These are phyloP conservation scores for Polyporus tsugae DNA, from an alignment of 1,284 basidiomycete genomes.

Conservation along the genomic window DNA sequence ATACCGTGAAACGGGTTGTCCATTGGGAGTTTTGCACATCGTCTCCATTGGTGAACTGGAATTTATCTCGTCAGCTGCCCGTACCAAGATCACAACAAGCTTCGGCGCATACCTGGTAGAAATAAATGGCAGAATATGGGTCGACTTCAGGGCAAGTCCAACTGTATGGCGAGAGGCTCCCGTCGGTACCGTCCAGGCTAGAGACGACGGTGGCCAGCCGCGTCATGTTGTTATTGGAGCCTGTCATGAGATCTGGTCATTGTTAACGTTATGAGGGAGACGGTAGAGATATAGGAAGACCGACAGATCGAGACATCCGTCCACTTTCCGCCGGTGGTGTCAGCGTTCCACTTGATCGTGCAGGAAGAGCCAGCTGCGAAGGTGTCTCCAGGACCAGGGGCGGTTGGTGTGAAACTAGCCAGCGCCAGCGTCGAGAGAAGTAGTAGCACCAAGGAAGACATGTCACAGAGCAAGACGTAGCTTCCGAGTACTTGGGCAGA, in stretches of 20 bases:
- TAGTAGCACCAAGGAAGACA: slow-evolving; percentile 17
- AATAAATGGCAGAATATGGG: slow-evolving; percentile 50
- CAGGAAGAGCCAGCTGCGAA: slow-evolving; percentile 46
- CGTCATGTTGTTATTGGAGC: slow-evolving; percentile 49
- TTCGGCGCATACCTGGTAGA: slow-evolving; percentile 46
- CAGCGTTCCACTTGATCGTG: slow-evolving; percentile 42
- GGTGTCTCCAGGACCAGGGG: slow-evolving; percentile 47
- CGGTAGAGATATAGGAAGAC: slow-evolving; percentile 13
- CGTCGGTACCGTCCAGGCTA: slow-evolving; percentile 47
- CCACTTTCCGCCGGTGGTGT: slow-evolving; percentile 43
- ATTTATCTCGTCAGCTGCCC: background rate
- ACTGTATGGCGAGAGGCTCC: slow-evolving; percentile 42
- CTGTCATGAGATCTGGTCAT: slow-evolving; percentile 48
- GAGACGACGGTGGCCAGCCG: slow-evolving; percentile 41
- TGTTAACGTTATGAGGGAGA: background rate
- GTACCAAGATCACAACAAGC: background rate
- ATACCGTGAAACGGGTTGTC: slow-evolving; percentile 51
- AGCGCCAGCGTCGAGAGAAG: slow-evolving; percentile 26
- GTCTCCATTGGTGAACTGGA: slow-evolving; percentile 46
- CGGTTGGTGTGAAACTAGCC: slow-evolving; percentile 45
- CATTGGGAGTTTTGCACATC: slow-evolving; percentile 41
- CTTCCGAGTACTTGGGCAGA: background rate
- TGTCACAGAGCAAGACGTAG: slow-evolving; percentile 14
- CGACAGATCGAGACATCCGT: slow-evolving; percentile 49
- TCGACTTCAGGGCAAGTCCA: slow-evolving; percentile 51